These are phyloP conservation scores for Leccinum rimulosum DNA, from an alignment of 768 basidiomycete species.

Conservation along the genomic window DNA sequence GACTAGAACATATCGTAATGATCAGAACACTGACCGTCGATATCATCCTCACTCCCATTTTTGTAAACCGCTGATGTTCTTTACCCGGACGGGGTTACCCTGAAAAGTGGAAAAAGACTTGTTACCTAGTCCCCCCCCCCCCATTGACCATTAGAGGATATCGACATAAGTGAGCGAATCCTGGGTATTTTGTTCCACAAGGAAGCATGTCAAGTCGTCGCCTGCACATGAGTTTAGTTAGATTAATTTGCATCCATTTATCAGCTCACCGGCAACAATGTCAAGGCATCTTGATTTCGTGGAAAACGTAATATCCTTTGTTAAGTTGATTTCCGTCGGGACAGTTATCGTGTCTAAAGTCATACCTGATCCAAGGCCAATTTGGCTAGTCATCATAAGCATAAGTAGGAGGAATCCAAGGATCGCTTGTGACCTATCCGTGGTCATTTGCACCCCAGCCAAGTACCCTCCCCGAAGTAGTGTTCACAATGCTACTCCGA, in stretches of 20 bases:
- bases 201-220: constrained; percentile 76
- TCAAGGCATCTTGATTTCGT: constrained; percentile 59
- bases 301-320: constrained; percentile 49
- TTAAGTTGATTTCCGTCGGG: constrained; percentile 82
- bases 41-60: constrained; percentile 62
- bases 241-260: not conserved
- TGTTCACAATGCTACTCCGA: constrained; percentile 71
- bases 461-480: constrained; percentile 69
- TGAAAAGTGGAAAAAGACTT: constrained; percentile 63
- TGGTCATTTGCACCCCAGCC: constrained; percentile 90
- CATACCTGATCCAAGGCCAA: constrained; percentile 69
- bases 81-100: constrained; percentile 67
- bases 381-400: constrained; percentile 51
- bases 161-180: constrained; percentile 42
- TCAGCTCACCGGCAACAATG: constrained; percentile 56
- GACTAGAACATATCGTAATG: constrained; percentile 40
- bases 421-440: constrained; percentile 46
- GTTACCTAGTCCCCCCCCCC: constrained; percentile 65
- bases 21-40: constrained; percentile 2
- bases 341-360: constrained; percentile 67
- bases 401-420: not conserved
- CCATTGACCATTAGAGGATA: constrained; percentile 77
- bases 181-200: constrained; percentile 54
- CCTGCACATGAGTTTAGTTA: constrained; percentile 37
- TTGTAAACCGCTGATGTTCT: constrained; percentile 76